A percentile compares a stretch with the other conserved stretches of the same genome.
These are phyloP conservation scores for Pichia sp. DNA, from an alignment of 1,139 yeast genomes.

Conservation along the genomic window DNA sequence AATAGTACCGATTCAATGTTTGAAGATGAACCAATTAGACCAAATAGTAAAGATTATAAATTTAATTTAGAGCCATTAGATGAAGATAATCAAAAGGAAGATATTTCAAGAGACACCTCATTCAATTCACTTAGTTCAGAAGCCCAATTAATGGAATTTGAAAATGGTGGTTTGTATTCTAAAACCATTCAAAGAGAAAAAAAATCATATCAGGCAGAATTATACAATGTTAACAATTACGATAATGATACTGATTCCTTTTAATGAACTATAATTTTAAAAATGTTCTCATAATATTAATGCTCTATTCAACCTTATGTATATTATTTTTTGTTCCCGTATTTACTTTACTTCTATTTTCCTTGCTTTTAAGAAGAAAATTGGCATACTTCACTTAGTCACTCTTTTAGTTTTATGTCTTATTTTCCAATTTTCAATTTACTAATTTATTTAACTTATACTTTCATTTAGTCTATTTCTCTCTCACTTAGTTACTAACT, in stretches of 20 bases:
- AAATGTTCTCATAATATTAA: too few relatives aligned
- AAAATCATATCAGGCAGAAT: constrained; percentile 22
- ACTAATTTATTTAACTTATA: not conserved
- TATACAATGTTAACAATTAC: constrained; percentile 10
- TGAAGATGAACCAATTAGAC: not conserved
- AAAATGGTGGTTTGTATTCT: constrained; percentile 31
- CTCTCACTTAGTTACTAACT: not conserved
- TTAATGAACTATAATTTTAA: not conserved
- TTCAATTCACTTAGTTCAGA: constrained; percentile 11
- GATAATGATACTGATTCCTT: not conserved
- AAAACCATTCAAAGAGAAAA: constrained; percentile 16
- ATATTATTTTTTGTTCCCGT: not conserved
- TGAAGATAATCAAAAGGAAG: constrained; percentile 8
- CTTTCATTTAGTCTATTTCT: not conserved
- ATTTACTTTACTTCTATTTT: not conserved
- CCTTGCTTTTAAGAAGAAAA: not conserved
- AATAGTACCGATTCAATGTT: constrained; percentile 8
- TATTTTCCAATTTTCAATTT: not conserved
- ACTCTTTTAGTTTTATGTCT: not conserved
- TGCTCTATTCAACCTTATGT: not conserved
- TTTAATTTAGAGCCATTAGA: constrained; percentile 12
- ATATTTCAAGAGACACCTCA: constrained; percentile 11
- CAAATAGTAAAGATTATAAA: constrained; percentile 3
- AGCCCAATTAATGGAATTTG: constrained; percentile 49
- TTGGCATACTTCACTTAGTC: not conserved